Evolutionary conservation across 352 stramenopile genomes (phyloP).

Genomic region (Pythium vanterpoolii): DNA sequence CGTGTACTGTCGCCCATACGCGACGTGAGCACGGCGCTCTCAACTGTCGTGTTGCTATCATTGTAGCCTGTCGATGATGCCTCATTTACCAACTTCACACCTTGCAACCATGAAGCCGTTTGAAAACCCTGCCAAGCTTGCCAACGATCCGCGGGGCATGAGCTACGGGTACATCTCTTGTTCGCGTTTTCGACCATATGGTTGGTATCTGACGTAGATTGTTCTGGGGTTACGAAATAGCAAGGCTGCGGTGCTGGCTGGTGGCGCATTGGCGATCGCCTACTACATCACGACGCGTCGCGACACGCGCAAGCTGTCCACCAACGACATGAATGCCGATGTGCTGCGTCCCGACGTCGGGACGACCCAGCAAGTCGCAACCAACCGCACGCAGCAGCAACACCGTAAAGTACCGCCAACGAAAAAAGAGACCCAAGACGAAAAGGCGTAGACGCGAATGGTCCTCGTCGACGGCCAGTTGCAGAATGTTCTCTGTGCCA

Average conservation of each 20-base stretch:
- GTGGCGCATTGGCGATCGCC: slow-evolving; percentile 17
- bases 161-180: slow-evolving; percentile 15
- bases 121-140: slow-evolving; percentile 24
- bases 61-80: background rate
- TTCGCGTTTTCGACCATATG: slow-evolving; percentile 5
- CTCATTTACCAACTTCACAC: background rate
- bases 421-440: slow-evolving; percentile 10
- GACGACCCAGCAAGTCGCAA: slow-evolving; percentile 27
- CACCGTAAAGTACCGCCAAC: slow-evolving; percentile 17
- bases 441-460: slow-evolving; percentile 7
- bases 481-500: background rate
- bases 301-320: slow-evolving; percentile 15
- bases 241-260: slow-evolving; percentile 21
- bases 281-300: slow-evolving; percentile 21
- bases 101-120: slow-evolving; percentile 15
- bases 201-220: background rate
- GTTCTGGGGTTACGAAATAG: background rate
- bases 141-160: slow-evolving; percentile 22
- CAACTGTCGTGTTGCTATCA: background rate
- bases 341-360: slow-evolving; percentile 17
- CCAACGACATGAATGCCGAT: slow-evolving; percentile 10
- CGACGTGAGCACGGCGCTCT: background rate
- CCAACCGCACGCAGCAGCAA: slow-evolving; percentile 24
- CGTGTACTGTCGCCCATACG: background rate
- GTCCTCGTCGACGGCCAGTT: background rate